These are phyloP conservation scores for Hanseniaspora mollemarum DNA, from an alignment of 805 yeast genomes.

Conservation along the genomic window DNA sequence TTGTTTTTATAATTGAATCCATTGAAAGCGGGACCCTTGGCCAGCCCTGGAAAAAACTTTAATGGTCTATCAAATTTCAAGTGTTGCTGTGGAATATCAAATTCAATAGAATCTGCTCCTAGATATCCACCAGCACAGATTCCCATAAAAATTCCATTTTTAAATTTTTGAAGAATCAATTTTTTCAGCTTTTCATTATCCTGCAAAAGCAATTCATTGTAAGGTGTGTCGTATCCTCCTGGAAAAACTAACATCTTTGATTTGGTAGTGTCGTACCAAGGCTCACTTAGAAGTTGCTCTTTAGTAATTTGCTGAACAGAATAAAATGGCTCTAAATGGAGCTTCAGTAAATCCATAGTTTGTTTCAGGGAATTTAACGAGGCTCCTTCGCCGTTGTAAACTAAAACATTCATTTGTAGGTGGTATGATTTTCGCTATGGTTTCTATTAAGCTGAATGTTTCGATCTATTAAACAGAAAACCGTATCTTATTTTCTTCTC, in stretches of 20 bases:
- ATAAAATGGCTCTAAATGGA: constrained; percentile 72
- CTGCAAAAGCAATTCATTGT: constrained; percentile 63
- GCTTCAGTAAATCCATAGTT: constrained; percentile 61
- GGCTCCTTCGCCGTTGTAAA: constrained; percentile 67
- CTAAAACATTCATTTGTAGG: constrained; percentile 78
- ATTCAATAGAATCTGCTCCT: constrained; percentile 63
- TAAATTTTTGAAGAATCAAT: constrained; percentile 42
- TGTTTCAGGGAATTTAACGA: constrained; percentile 80
- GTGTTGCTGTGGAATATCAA: constrained; percentile 57
- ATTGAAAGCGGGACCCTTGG: constrained; percentile 66
- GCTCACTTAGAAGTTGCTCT: constrained; percentile 55
- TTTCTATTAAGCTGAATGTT: too few relatives aligned
- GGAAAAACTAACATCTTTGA: constrained; percentile 77
- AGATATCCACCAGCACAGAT: constrained; percentile 95
- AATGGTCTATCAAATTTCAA: constrained; percentile 78
- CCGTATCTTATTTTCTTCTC: too few relatives aligned
- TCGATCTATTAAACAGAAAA: too few relatives aligned
- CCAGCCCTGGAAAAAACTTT: constrained; percentile 67
- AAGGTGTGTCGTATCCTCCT: constrained; percentile 94
- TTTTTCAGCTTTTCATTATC: constrained; percentile 34
- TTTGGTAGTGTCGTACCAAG: constrained; percentile 59
- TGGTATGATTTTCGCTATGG: too few relatives aligned
- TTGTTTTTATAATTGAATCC: constrained; percentile 77
- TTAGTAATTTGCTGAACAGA: constrained; percentile 69
- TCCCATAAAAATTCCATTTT: constrained; percentile 78